Base-by-base conservation (phyloP, 805 yeast genomes). In the Metschnikowia cerradonensis region DNA sequence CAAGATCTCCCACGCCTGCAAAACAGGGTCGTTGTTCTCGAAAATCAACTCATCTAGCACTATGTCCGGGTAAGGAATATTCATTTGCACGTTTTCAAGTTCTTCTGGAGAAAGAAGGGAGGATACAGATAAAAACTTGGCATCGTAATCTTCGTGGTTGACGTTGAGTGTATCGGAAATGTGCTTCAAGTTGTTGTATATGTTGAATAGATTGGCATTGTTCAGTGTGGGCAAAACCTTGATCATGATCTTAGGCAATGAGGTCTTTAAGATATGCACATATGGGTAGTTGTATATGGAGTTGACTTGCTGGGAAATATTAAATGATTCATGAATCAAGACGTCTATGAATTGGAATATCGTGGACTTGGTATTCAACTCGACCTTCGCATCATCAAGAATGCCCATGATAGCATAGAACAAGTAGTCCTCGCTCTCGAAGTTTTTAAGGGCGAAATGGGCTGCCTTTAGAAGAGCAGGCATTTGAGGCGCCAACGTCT, bases 271-370 rank as follows among this genome's bases (percentile, higher is more conserved):
- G 42, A 56, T 67, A 23, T 62, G 64, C 15, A 74, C 63, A 51
- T 72, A 74, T 6, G 79, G 76, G 45, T 67, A 71, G 46, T 67
- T 65, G 51, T 65, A 70, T 33, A 56, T 52, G n/a, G 67, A 62
- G 52, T 67, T 69, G 10, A 68, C 65, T 45, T 68, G 73, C 49
- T 63, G 68, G 13, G 73, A 68, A 11, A 64, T 60, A 34, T 60
- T 56, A 35, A 64, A 65, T 20, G 78, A 67, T 22, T 72, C 73
- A 19, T 67, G 57, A 1, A 81, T 70, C 35, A 88, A 65, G n/a
- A 81, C 77, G 53, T 88, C 92, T 3, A 89, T 63, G 58, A 88
- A 83, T 61, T 82, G 88, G 52, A 88, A 75, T 6, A 88, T 75
- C 54, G 84, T 87, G 40, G 88, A 73, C 52, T 88, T 75, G 38